These are phyloP conservation scores for Epichloe bromicola DNA, from an alignment of 2,329 filamentous ascomycete genomes.

Conservation along the genomic window DNA sequence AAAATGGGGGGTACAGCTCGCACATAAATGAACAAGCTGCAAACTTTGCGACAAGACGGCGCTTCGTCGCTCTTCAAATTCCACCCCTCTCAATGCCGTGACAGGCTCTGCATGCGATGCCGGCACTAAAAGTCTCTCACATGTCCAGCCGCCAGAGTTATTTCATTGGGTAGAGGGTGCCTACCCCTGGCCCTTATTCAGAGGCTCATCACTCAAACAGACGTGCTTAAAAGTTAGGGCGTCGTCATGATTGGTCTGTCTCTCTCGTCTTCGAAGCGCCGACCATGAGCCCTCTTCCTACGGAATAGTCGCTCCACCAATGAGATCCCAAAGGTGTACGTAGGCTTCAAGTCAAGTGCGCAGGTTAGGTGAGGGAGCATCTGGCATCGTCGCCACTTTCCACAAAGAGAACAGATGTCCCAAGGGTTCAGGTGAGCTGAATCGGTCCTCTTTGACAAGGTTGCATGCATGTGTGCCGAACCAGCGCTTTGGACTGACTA, in stretches of 20 bases:
- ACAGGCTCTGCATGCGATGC: conserved; percentile 1
- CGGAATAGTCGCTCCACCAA: conserved; percentile 13
- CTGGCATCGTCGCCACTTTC: not conserved
- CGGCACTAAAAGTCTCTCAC: not conserved
- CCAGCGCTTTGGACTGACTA: too few relatives aligned
- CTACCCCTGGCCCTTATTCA: not conserved
- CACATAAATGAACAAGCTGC: not conserved
- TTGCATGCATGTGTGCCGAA: not conserved
- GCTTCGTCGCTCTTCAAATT: not conserved
- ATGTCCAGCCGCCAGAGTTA: not conserved
- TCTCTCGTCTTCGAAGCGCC: conserved; percentile 16
- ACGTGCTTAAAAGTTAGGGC: not conserved
- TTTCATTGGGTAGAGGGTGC: not conserved
- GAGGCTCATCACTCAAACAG: conserved; percentile 2
- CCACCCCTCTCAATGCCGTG: not conserved
- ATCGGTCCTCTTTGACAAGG: not conserved
- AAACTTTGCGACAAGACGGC: not conserved
- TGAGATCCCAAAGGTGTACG: conserved; percentile 6
- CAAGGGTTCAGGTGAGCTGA: not conserved
- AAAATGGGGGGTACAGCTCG: not conserved
- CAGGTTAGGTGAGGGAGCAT: not conserved
- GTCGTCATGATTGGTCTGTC: conserved; percentile 16
- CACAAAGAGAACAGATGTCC: not conserved
- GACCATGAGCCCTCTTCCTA: conserved; percentile 9
- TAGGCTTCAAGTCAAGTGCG: too few relatives aligned